Evolutionary conservation across 441 rosid species (phyloP).

Genomic region (Mallotus japonicus): DNA sequence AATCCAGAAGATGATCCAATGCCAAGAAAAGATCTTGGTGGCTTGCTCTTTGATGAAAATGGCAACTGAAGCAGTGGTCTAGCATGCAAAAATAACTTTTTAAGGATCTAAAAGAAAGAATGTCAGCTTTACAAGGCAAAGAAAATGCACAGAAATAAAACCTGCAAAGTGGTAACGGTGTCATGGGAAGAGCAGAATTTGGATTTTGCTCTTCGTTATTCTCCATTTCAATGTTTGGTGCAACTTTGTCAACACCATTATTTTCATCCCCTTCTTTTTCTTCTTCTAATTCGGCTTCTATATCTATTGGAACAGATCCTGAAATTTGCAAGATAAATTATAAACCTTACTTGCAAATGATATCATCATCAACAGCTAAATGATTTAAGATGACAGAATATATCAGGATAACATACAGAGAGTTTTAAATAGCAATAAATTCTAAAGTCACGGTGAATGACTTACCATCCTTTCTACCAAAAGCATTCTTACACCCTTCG

Average conservation of each 20-base stretch:
- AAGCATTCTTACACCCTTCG: constrained; percentile 95
- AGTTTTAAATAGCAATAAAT: constrained; percentile 3
- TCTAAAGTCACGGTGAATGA: constrained; percentile 12
- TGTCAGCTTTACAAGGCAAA: constrained; percentile 8
- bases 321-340: constrained; percentile 24
- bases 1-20: constrained; percentile 55
- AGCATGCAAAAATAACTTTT: constrained; percentile 23
- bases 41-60: constrained; percentile 60
- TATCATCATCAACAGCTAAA: background rate
- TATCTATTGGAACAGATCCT: constrained; percentile 53
- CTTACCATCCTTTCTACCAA: constrained; percentile 90
- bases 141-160: constrained; percentile 22
- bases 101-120: constrained; percentile 12
- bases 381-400: background rate
- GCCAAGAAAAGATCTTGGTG: constrained; percentile 61
- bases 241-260: constrained; percentile 34
- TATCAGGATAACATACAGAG: background rate
- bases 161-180: constrained; percentile 73
- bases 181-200: constrained; percentile 53
- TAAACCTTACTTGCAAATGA: background rate
- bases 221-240: constrained; percentile 41
- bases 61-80: constrained; percentile 67
- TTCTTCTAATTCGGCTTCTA: constrained; percentile 56
- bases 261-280: constrained; percentile 56
- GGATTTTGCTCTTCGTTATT: constrained; percentile 59